Percentiles rank a stretch among this genome's conserved stretches.
Conservation (phyloP, 176 grass and related monocot genomes). For the Luzula sylvatica region DNA sequence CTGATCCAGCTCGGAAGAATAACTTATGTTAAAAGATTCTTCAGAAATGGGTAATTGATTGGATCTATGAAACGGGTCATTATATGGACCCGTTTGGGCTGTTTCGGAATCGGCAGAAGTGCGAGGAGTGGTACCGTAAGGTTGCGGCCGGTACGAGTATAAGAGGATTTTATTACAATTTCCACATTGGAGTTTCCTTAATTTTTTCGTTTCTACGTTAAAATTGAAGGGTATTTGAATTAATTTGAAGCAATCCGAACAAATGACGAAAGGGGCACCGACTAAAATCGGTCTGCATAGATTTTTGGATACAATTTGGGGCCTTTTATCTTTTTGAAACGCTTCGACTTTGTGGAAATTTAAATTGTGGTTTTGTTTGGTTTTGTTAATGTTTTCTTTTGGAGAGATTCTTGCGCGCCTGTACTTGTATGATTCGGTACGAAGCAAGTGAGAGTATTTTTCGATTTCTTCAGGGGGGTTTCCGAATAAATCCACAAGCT, state of each 20-base stretch:
- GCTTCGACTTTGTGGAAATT: conserved; percentile 17
- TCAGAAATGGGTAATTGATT: conserved; percentile 53
- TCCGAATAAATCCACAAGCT: conserved; percentile 52
- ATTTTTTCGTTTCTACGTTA: conserved; percentile 31
- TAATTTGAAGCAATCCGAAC: conserved; percentile 46
- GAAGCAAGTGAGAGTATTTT: not conserved
- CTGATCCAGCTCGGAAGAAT: conserved; percentile 37
- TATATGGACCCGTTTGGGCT: not conserved
- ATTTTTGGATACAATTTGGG: conserved; percentile 25
- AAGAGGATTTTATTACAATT: conserved; percentile 49
- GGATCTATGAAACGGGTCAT: not conserved
- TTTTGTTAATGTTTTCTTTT: not conserved
- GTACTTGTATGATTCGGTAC: not conserved
- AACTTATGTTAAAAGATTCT: conserved; percentile 33
- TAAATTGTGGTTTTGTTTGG: conserved; percentile 2
- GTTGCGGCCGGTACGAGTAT: conserved; percentile 51
- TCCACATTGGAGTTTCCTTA: conserved; percentile 53
- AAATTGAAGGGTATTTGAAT: conserved; percentile 65
- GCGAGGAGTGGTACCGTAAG: conserved; percentile 21
- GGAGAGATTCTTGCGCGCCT: not conserved
- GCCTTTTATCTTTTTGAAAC: conserved; percentile 29
- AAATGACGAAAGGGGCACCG: conserved; percentile 83
- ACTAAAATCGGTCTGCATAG: conserved; percentile 54
- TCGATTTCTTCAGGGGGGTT: conserved; percentile 29
- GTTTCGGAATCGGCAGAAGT: conserved; percentile 2